Conservation (phyloP, 164 flowering plant species). For the Aristolochia contorta region DNA sequence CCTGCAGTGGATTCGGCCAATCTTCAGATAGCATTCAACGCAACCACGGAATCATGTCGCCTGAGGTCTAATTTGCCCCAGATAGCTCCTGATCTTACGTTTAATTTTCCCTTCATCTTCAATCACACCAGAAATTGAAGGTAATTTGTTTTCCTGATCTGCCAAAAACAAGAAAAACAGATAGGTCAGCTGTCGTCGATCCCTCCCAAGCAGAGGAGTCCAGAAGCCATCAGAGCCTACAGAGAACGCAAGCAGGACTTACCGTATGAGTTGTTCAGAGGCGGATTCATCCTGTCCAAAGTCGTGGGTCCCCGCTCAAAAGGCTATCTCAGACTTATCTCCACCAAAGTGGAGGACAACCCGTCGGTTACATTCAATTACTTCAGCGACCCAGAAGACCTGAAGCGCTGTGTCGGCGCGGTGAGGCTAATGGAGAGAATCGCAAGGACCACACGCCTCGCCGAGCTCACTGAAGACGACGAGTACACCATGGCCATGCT, state of each 20-base stretch:
- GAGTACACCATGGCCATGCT: conserved; percentile 25
- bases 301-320: conserved; percentile 50
- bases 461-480: conserved; percentile 28
- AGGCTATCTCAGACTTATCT: conserved; percentile 47
- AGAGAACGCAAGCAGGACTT: conserved; percentile 24
- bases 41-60: conserved; percentile 75
- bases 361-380: conserved; percentile 86
- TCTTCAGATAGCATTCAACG: conserved; percentile 47
- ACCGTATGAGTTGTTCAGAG: conserved; percentile 59
- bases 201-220: conserved; percentile 49
- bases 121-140: no score
- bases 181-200: conserved; percentile 76
- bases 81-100: no score
- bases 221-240: conserved; percentile 30
- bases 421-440: conserved; percentile 46
- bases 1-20: conserved; percentile 80
- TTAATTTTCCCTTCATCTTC: no score
- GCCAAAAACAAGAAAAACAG: conserved; percentile 17
- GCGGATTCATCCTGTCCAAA: conserved; percentile 78
- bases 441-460: conserved; percentile 32
- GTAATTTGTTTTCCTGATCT: no score
- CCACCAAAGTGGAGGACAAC: conserved; percentile 51
- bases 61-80: no score
- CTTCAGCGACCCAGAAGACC: conserved; percentile 64
- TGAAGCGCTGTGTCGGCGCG: conserved; percentile 60